Evolutionary conservation across 2,329 filamentous ascomycete genomes (phyloP), one percentile per base, ranked within the genome.

Genomic region (Aspergillus spinulosporus): DNA sequence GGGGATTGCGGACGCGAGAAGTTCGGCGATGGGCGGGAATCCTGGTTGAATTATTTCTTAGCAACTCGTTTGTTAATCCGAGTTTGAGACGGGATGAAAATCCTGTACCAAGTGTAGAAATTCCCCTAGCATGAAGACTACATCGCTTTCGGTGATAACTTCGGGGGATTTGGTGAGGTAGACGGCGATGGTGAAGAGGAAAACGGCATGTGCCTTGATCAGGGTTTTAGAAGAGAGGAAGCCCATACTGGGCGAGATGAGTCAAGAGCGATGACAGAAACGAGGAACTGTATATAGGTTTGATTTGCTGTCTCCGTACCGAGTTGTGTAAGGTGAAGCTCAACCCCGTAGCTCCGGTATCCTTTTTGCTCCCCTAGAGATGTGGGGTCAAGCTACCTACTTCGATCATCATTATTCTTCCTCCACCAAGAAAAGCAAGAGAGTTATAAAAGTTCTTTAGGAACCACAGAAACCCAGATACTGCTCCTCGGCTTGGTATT

Each of bases 91-190:
- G 5, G 26, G 26, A 15, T 11, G 31, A 37, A 5, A 1, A 15
- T 29, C n/a, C 47, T 54, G 37, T 80, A 93, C 90, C 71, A 96
- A 83, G 64, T 87, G 85, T 85, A 95, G 89, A 52, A 89, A 85
- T 73, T 95, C 88, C 53, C 91, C 91, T 28, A 96, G 77, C 31
- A 96, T 82, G 64, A 85, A 90, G 47, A 96, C 89, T 21, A 96
- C 73, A 51, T 88, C 86, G 67, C 95, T 90, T 68, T 93, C 88
- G 49, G 89, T 85, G 66, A 97, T 81, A 43, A 83, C 80, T 59
- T 78, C 76, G 4, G 92, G 92, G 57, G 82, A 86, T 42, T 84
- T 88, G 66, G 95, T 81, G 76, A 97, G 88, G 78, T 94, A 90
- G 75, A 88, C 92, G 66, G 87, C 91, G 48, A 94, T 79, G 4